Evolutionary conservation across 768 basidiomycete species (phyloP).

Genomic region (Boletus sp.): DNA sequence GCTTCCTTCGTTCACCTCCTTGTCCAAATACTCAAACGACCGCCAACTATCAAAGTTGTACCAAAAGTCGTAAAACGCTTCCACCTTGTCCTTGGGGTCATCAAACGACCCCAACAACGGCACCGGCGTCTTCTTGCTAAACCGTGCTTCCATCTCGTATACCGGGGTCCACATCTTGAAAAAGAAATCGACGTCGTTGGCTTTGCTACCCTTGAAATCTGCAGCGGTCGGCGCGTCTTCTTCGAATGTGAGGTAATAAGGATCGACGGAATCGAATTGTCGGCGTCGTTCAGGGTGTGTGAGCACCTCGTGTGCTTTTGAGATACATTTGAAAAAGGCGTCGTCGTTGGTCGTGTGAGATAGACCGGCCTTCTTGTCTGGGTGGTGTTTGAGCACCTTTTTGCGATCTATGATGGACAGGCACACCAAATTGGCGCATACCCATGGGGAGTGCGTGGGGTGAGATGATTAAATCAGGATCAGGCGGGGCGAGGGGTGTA

Average conservation of each 20-base stretch:
- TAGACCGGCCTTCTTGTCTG: constrained; percentile 87
- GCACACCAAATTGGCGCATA: not conserved
- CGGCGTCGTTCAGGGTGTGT: constrained; percentile 82
- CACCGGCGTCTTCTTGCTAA: constrained; percentile 83
- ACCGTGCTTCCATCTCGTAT: constrained; percentile 89
- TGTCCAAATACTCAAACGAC: constrained; percentile 96
- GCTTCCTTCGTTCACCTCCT: constrained; percentile 97
- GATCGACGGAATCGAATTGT: constrained; percentile 97
- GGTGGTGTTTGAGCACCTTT: constrained; percentile 98
- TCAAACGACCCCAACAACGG: constrained; percentile 73
- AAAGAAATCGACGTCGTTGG: constrained; percentile 58
- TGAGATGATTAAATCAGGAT: constrained; percentile 7
- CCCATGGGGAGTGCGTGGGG: not conserved
- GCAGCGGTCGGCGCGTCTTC: constrained; percentile 70
- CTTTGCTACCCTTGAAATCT: constrained; percentile 48
- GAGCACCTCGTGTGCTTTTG: constrained; percentile 96
- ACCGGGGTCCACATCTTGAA: constrained; percentile 75
- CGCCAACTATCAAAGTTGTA: constrained; percentile 99
- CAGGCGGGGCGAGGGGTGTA: constrained; percentile 9
- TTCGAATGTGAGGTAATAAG: constrained; percentile 66
- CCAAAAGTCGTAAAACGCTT: constrained; percentile 98
- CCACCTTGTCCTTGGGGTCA: constrained; percentile 77
- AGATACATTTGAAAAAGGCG: constrained; percentile 99
- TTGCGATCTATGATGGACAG: constrained; percentile 69
- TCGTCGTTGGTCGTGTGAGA: constrained; percentile 91